Evolutionary conservation across 306 rosid species (phyloP).

Genomic region (Acacia acuminata): DNA sequence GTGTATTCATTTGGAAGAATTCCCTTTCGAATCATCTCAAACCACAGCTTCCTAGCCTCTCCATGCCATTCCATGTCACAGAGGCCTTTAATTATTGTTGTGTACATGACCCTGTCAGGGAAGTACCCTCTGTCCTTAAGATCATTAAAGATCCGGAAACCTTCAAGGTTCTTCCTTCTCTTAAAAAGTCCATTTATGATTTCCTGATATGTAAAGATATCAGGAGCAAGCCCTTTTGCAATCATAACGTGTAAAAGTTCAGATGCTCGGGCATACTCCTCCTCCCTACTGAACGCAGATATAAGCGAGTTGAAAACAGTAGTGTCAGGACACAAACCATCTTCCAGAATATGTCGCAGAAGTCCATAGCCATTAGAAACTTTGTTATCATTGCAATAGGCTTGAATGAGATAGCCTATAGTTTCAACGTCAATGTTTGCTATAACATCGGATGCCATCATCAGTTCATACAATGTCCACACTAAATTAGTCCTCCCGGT

Average conservation of each 20-base stretch:
- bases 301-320: conserved; percentile 57
- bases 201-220: conserved; percentile 59
- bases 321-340: conserved; percentile 55
- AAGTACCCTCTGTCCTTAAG: conserved; percentile 82
- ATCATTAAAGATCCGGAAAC: conserved; percentile 60
- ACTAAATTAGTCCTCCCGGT: conserved; percentile 55
- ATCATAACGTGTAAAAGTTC: conserved; percentile 79
- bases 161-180: conserved; percentile 41
- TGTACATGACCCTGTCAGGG: conserved; percentile 70
- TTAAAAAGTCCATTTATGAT: conserved; percentile 63
- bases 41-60: conserved; percentile 76
- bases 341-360: conserved; percentile 57
- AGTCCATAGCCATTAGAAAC: conserved; percentile 59
- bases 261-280: conserved; percentile 48
- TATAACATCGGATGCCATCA: conserved; percentile 58
- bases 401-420: conserved; percentile 58
- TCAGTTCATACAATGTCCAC: conserved; percentile 65
- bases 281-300: conserved; percentile 52
- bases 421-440: conserved; percentile 54
- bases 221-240: conserved; percentile 40
- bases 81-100: conserved; percentile 66
- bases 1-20: conserved; percentile 61
- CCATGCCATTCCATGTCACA: conserved; percentile 49
- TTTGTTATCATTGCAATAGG: conserved; percentile 54
- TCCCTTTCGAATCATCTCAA: conserved; percentile 81